Base-by-base conservation (phyloP, 495 filamentous ascomycete genomes). In the Aspergillus coremiiformis region DNA sequence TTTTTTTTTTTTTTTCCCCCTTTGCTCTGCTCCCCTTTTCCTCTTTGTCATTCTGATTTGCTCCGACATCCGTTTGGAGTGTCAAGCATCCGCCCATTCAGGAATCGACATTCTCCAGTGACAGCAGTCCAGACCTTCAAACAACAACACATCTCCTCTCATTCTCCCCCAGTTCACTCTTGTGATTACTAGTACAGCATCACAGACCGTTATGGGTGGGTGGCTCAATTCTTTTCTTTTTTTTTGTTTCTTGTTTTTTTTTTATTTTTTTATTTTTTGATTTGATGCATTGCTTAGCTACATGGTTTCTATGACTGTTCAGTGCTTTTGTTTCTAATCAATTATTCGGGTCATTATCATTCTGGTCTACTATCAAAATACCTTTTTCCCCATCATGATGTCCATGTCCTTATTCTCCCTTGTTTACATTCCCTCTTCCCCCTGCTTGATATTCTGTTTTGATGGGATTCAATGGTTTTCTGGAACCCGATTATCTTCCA, bases 191-290 rank as follows among this genome's bases (percentile, higher is more conserved):
- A n/a, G n/a, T n/a, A 17, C 37, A 41, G 37, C 37, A 37, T 49
- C 21, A 17, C 14, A 50, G 26, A 51, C 22, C 20, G 61, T 56
- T 57, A 68, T 68, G 66, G 66, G 66, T 68, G 45, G 35, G 66
- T 68, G 44, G 39, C 53, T 22, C 12, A 33, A 26, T 24, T 39
- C n/a, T 54, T 37, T 49, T 45, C 44, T 49, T 49, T 33, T 44
- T 19, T 23, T 2, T 49, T 33, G 4, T 12, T 22, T 41, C 20
- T 44, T 44, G 30, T 46, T 43, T 23, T 33, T 43, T 56, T 49
- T 53, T 42, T 29, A 39, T 49, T 55, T 55, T 55, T 47, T 51
- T 53, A 51, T 41, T 50, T 27, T 27, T 27, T 27, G 4, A 27
- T 4, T 27, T 27, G 24, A 4, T 27, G 24, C 24, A 27, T 27